These are phyloP conservation scores for Aspergillus aculeatinus DNA, from an alignment of 2,329 filamentous ascomycete genomes.

Conservation along the genomic window DNA sequence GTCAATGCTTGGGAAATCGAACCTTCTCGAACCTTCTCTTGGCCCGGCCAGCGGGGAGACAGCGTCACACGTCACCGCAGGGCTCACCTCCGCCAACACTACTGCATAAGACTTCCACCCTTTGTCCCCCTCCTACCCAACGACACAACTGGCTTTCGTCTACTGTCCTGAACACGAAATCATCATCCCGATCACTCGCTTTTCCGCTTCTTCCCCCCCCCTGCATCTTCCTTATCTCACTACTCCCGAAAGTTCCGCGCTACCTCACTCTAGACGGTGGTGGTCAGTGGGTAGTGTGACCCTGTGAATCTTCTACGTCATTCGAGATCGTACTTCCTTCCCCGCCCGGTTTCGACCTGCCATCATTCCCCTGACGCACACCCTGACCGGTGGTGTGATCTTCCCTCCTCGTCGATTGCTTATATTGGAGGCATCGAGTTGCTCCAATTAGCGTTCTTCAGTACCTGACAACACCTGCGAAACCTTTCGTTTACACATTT, in stretches of 20 bases:
- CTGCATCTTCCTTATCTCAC: not conserved
- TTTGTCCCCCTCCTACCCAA: not conserved
- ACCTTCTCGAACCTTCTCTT: slow-evolving; percentile 42
- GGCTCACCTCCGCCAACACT: slow-evolving; percentile 15
- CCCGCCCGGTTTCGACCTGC: not conserved
- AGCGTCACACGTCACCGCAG: slow-evolving; percentile 36
- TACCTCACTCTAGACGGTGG: not conserved
- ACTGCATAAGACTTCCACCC: not conserved
- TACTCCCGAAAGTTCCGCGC: not conserved
- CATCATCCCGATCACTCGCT: not conserved
- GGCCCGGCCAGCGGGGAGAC: slow-evolving; percentile 15
- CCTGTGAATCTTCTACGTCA: slow-evolving; percentile 35
- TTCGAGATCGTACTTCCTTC: slow-evolving; percentile 29
- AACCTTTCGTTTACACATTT: not conserved
- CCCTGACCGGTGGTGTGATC: not conserved
- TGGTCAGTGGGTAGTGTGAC: not conserved
- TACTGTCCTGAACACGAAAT: not conserved
- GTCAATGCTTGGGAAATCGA: slow-evolving; percentile 18
- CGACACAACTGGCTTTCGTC: slow-evolving; percentile 1
- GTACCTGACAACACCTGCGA: not conserved
- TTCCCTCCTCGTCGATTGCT: not conserved
- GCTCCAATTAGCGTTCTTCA: slow-evolving; percentile 11
- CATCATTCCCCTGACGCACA: slow-evolving; percentile 4
- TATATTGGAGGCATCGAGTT: slow-evolving; percentile 15
- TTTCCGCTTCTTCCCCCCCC: not conserved